These are phyloP conservation scores for Phytophthora pinifolia DNA, from an alignment of 352 stramenopile genomes.

Conservation along the genomic window DNA sequence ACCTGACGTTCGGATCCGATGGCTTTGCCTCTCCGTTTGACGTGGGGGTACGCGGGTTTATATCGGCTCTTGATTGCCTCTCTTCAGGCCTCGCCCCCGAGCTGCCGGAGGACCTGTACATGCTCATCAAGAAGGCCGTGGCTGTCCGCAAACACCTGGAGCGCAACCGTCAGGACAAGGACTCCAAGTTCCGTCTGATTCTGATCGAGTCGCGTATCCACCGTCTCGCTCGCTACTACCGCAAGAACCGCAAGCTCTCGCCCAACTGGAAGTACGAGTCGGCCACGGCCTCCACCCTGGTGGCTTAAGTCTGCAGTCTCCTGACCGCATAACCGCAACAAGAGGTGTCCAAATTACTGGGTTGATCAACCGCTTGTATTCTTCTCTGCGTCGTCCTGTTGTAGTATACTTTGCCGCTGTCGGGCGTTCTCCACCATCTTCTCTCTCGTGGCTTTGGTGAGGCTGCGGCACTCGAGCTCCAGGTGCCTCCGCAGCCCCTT, in stretches of 20 bases:
- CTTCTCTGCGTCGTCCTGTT: background rate
- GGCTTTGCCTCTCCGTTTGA: conserved; percentile 67
- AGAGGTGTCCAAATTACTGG: conserved; percentile 35
- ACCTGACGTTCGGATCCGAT: conserved; percentile 78
- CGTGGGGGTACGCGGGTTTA: conserved; percentile 84
- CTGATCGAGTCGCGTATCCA: conserved; percentile 99
- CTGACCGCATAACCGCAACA: conserved; percentile 30
- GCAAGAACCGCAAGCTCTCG: conserved; percentile 98
- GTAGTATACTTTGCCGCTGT: conserved; percentile 1
- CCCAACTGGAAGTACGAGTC: conserved; percentile 99
- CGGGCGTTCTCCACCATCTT: conserved; percentile 39
- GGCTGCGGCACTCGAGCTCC: conserved; percentile 40
- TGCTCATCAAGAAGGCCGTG: conserved; percentile 99
- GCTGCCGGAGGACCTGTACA: conserved; percentile 99
- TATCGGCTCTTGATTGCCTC: conserved; percentile 9
- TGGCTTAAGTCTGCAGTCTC: conserved; percentile 92
- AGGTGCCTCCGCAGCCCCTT: conserved; percentile 42
- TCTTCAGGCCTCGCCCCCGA: conserved; percentile 94
- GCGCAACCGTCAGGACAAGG: conserved; percentile 99
- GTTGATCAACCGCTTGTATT: conserved; percentile 29
- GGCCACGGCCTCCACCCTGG: conserved; percentile 97
- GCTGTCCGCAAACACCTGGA: conserved; percentile 99
- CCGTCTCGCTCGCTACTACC: conserved; percentile 98
- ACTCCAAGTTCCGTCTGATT: conserved; percentile 99
- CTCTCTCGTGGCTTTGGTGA: conserved; percentile 21